Base-by-base conservation (phyloP, 78 protist species). In the Cavenderia fasciculata region DNA sequence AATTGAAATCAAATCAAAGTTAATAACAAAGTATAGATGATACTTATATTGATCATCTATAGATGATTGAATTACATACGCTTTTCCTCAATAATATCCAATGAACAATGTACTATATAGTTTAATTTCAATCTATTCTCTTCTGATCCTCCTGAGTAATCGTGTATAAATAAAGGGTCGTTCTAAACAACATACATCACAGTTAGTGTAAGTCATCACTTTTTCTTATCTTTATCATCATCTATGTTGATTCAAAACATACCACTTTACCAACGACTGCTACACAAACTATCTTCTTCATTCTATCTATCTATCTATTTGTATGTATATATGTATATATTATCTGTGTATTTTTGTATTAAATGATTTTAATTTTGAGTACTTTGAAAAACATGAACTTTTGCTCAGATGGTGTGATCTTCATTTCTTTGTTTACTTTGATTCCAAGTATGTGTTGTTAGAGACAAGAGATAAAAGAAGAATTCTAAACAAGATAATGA, bases 61-160 rank as follows among this genome's bases (percentile, higher is more conserved):
- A 40, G 25, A 52, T 29, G 27, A 46, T 47, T 21, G 11, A 44
- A 69, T 21, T 25, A 68, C 77, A 6, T 82, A 82, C 89, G 89
- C 54, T 82, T 82, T 29, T 82, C 89, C 23, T 82, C 89, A 4
- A 82, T 82, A 21, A 82, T 82, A 82, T 82, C 89, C 21, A 82
- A 56, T 68, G 89, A 65, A 52, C 89, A 82, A 56, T 82, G 89
- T 38, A 82, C 89, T 12, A 78, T 82, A 82, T 82, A 82, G 41
- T 82, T 75, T 66, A 82, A 66, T 56, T 82, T 82, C 38, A 82
- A 68, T 68, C 59, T 82, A 57, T 82, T 82, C 33, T 82, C 89
- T 36, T 82, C 89, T 16, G 77, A 43, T 0, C 71, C 61, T 31
- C 89, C 74, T 65, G 75, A 65, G 33, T 56, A 82, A 29, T 82